Evolutionary conservation across 805 yeast genomes (phyloP).

Genomic region (Ogataea ramenticola): DNA sequence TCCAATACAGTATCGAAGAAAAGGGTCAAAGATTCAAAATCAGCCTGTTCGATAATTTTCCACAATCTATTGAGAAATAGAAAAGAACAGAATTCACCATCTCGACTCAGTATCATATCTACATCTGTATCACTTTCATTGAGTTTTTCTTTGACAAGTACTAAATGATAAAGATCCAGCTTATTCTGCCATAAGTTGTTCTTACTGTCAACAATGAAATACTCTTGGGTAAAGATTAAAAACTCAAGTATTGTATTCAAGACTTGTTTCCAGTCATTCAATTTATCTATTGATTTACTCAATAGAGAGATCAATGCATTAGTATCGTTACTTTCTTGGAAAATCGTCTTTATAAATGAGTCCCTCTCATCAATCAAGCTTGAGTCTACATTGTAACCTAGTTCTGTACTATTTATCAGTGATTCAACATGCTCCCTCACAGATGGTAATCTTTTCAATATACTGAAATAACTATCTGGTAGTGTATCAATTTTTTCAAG

Average conservation of each 20-base stretch:
- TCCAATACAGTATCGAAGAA: constrained; percentile 14
- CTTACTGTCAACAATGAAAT: constrained; percentile 10
- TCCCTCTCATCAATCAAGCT: constrained; percentile 5
- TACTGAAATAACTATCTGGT: constrained; percentile 16
- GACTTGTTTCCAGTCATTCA: constrained; percentile 24
- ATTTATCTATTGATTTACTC: constrained; percentile 10
- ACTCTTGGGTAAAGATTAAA: constrained; percentile 19
- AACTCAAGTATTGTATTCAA: constrained; percentile 21
- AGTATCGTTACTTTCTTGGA: constrained; percentile 12
- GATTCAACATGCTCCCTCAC: constrained; percentile 13
- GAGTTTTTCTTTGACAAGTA: too few relatives aligned
- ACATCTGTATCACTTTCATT: too few relatives aligned
- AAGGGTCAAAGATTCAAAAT: constrained; percentile 7
- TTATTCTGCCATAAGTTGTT: constrained; percentile 20
- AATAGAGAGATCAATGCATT: constrained; percentile 15
- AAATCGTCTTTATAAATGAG: constrained; percentile 2
- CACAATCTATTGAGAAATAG: constrained; percentile 19
- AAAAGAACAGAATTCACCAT: constrained; percentile 6
- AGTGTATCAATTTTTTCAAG: constrained; percentile 12
- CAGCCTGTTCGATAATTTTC: constrained; percentile 5
- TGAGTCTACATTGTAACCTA: not conserved
- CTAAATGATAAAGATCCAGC: constrained; percentile 19
- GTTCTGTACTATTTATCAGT: not conserved
- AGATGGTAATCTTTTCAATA: constrained; percentile 22
- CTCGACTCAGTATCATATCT: too few relatives aligned